A percentile compares a stretch with the other conserved stretches of the same genome.
Evolutionary conservation across 306 rosid species (phyloP).

Genomic region (Quercus berberidifolia): DNA sequence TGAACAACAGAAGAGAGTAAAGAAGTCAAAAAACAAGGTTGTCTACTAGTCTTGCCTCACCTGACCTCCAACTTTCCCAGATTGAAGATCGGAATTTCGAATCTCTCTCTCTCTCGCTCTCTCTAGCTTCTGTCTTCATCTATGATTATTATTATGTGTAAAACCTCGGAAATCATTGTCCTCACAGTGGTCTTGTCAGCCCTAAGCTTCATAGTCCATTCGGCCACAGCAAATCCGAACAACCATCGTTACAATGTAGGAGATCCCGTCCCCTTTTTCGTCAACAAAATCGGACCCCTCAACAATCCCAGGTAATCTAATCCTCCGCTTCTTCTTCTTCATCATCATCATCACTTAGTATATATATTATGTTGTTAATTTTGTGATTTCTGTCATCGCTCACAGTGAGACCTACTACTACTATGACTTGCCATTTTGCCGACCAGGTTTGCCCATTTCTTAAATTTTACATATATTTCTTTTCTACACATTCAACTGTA

Average conservation of each 20-base stretch:
- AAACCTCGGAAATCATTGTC: constrained; percentile 21
- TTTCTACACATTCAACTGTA: too few species aligned
- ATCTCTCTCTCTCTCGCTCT: not conserved
- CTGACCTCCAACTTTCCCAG: too few species aligned
- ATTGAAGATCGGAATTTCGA: too few species aligned
- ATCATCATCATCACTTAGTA: too few species aligned
- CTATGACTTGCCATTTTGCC: constrained; percentile 83
- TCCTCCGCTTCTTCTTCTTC: not conserved
- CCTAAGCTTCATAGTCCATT: constrained; percentile 19
- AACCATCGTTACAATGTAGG: constrained; percentile 61
- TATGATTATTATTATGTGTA: constrained; percentile 34
- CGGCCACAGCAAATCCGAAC: constrained; percentile 38
- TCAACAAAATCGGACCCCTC: constrained; percentile 85
- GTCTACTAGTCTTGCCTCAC: too few species aligned
- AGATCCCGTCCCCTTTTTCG: constrained; percentile 53
- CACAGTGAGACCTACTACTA: constrained; percentile 73
- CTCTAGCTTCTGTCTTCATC: constrained; percentile 12
- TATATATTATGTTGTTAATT: not conserved
- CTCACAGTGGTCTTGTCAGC: constrained; percentile 27
- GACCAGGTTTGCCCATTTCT: constrained; percentile 57
- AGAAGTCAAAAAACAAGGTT: too few species aligned
- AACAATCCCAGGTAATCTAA: constrained; percentile 70
- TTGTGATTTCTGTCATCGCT: constrained; percentile 15
- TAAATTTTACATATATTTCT: too few species aligned
- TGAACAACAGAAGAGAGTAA: too few species aligned